These are phyloP conservation scores for Rhizomucor miehei DNA, from an alignment of 371 early-diverging fungal species.

Conservation along the genomic window DNA sequence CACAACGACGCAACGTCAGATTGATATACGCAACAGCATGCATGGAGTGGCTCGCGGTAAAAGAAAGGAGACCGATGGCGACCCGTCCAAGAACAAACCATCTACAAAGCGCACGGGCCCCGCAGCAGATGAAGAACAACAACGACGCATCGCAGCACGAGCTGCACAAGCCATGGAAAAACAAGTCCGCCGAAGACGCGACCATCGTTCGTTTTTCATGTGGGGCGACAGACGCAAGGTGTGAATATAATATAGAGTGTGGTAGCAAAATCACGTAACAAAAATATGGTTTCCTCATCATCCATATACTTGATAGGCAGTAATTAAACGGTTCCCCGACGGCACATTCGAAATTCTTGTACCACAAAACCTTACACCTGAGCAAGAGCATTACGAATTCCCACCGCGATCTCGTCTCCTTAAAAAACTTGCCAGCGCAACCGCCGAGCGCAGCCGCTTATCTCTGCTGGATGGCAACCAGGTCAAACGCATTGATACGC, in stretches of 20 bases:
- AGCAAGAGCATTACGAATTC: slow-evolving; percentile 47
- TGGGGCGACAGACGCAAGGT: slow-evolving; percentile 45
- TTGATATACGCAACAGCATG: slow-evolving; percentile 3
- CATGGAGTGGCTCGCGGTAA: slow-evolving; percentile 11
- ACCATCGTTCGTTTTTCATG: slow-evolving; percentile 28
- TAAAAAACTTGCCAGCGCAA: slow-evolving; percentile 33
- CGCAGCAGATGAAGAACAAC: slow-evolving; percentile 24
- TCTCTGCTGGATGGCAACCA: background rate
- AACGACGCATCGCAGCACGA: slow-evolving; percentile 31
- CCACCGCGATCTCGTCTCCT: slow-evolving; percentile 43
- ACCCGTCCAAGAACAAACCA: slow-evolving; percentile 5
- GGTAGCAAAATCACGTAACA: background rate
- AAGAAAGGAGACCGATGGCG: slow-evolving; percentile 1
- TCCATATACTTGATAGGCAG: slow-evolving; percentile 16
- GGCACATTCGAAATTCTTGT: slow-evolving; percentile 45
- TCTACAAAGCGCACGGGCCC: slow-evolving; percentile 33
- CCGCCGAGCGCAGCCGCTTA: slow-evolving; percentile 23
- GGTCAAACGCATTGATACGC: slow-evolving; percentile 1
- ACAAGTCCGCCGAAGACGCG: slow-evolving; percentile 30
- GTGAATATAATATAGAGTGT: background rate
- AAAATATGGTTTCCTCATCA: background rate
- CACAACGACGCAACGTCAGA: slow-evolving; percentile 1
- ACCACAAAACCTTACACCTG: slow-evolving; percentile 43
- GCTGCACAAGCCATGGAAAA: slow-evolving; percentile 35
- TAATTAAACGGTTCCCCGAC: slow-evolving; percentile 37